Conservation (phyloP, 164 flowering plant genomes). For the Dillenia suffruticosa region DNA sequence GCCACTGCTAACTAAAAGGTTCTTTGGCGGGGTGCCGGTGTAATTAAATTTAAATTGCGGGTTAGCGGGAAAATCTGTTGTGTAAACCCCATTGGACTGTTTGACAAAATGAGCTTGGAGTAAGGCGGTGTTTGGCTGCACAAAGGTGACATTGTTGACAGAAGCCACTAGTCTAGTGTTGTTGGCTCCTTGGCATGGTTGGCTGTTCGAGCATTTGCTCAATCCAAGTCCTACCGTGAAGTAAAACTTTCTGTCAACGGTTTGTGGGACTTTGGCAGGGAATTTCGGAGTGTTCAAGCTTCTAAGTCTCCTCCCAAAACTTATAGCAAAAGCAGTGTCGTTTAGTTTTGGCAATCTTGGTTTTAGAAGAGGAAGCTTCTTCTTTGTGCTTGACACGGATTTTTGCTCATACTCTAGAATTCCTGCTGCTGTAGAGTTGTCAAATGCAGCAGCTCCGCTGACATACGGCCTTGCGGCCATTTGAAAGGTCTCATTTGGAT, state of each 20-base stretch:
- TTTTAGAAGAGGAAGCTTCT: slow-evolving; percentile 15
- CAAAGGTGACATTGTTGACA: slow-evolving; percentile 46
- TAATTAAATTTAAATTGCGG: slow-evolving; percentile 35
- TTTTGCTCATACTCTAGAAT: slow-evolving; percentile 24
- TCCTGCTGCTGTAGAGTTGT: slow-evolving; percentile 45
- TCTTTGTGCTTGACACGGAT: not conserved
- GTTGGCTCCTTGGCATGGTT: slow-evolving; percentile 56
- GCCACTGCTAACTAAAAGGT: slow-evolving; percentile 34
- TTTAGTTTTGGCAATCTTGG: slow-evolving; percentile 23
- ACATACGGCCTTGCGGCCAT: slow-evolving; percentile 50
- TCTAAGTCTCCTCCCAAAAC: slow-evolving; percentile 13
- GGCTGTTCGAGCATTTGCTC: slow-evolving; percentile 26
- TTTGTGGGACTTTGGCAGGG: slow-evolving; percentile 28
- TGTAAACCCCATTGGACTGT: slow-evolving; percentile 43
- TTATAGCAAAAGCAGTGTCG: slow-evolving; percentile 19
- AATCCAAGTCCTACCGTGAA: slow-evolving; percentile 32
- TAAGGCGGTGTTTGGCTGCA: slow-evolving; percentile 30
- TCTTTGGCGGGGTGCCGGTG: slow-evolving; percentile 46
- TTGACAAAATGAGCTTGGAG: slow-evolving; percentile 41
- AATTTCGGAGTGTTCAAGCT: slow-evolving; percentile 21
- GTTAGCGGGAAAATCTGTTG: slow-evolving; percentile 42
- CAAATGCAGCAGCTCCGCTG: slow-evolving; percentile 39
- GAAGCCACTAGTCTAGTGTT: slow-evolving; percentile 35
- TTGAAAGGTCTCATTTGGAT: slow-evolving; percentile 42
- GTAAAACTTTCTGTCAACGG: slow-evolving; percentile 19